A percentile compares a stretch with the other conserved stretches of the same genome.
These are phyloP conservation scores for Neostapfia colusana DNA, from an alignment of 176 grass and related monocot species.

Conservation along the genomic window DNA sequence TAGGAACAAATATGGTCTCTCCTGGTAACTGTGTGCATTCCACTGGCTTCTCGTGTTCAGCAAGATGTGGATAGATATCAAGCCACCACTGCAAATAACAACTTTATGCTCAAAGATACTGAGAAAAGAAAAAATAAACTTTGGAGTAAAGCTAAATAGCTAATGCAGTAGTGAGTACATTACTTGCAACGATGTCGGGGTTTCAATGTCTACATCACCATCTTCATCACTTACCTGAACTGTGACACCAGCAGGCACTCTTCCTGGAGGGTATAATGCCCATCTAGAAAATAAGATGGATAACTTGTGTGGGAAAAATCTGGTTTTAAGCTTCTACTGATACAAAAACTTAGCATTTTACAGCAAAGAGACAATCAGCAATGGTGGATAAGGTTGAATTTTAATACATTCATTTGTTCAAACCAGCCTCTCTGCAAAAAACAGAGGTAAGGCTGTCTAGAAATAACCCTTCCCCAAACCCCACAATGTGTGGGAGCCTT, in stretches of 20 bases:
- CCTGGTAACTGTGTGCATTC: slow-evolving; percentile 92
- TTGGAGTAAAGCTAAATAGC: neutral
- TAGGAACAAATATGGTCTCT: slow-evolving; percentile 98
- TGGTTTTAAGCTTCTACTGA: neutral
- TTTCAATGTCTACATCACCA: slow-evolving; percentile 88
- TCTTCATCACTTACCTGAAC: slow-evolving; percentile 96
- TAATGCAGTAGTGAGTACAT: slow-evolving; percentile 21
- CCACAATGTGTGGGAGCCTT: too few species aligned
- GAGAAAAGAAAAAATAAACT: neutral
- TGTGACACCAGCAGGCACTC: slow-evolving; percentile 89
- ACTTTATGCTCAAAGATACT: slow-evolving; percentile 10
- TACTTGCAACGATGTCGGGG: slow-evolving; percentile 91
- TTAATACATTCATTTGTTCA: too few species aligned
- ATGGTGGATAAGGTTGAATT: slow-evolving; percentile 4
- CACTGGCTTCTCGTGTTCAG: slow-evolving; percentile 76
- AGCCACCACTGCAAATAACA: slow-evolving; percentile 69
- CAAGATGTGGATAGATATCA: slow-evolving; percentile 80
- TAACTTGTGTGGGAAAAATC: slow-evolving; percentile 11
- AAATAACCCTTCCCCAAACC: too few species aligned
- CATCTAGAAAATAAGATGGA: slow-evolving; percentile 65
- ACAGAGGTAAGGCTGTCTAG: too few species aligned
- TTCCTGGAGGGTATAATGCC: slow-evolving; percentile 95
- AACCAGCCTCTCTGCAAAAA: too few species aligned
- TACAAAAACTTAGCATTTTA: slow-evolving; percentile 6
- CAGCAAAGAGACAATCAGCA: neutral